phyloP scores from a whole-genome alignment of 306 rosid genomes.

The Sicyos edulis region DNA sequence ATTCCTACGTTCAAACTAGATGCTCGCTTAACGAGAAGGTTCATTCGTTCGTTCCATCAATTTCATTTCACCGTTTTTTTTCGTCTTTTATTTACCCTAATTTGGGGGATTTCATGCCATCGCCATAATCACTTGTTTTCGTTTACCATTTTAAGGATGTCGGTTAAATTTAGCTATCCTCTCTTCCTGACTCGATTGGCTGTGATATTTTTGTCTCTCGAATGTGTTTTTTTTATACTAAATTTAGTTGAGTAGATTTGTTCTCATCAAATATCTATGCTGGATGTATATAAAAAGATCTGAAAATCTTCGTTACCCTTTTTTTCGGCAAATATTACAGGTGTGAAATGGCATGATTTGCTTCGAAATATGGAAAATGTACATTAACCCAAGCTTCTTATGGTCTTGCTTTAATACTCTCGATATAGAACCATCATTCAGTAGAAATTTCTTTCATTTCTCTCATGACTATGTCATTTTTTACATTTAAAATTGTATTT shows the following conservation, averaged over 20 bases:
- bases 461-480: too few species aligned
- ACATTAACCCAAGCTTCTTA: too few species aligned
- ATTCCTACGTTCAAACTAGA: conserved; percentile 59
- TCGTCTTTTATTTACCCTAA: neutral
- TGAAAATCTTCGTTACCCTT: too few species aligned
- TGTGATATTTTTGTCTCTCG: neutral
- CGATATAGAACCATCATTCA: too few species aligned
- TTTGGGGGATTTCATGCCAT: neutral
- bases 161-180: neutral
- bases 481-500: neutral
- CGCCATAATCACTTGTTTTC: neutral
- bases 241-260: neutral
- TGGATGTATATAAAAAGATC: too few species aligned
- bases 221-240: neutral
- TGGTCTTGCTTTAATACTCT: too few species aligned
- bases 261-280: neutral
- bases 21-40: conserved; percentile 91
- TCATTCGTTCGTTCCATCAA: neutral
- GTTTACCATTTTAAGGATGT: neutral
- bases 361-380: neutral
- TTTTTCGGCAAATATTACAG: conserved; percentile 1
- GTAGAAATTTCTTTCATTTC: too few species aligned
- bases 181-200: neutral
- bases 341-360: neutral
- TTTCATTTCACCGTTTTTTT: neutral